Evolutionary conservation across 495 filamentous ascomycete species (phyloP), one percentile per base, ranked within the genome.

Genomic region (Physcia stellaris): DNA sequence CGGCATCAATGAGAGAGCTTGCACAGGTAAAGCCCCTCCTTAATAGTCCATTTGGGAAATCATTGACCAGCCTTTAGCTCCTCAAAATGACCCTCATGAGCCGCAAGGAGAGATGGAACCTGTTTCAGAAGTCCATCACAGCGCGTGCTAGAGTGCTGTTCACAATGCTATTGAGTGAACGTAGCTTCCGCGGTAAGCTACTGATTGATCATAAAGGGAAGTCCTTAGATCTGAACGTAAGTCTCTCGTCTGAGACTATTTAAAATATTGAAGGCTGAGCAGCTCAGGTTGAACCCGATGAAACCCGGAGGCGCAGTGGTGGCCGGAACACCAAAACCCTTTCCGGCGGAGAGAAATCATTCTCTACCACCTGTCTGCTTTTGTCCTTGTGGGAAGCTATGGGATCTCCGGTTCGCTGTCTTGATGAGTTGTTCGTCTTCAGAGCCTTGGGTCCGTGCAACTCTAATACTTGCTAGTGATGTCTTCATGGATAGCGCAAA

Each of bases 401-500:
- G 88, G 87, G 87, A 5, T 85, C 82, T 9, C 87, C 88, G 0
- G 77, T 99, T 38, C 73, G 90, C 27, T 96, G 92, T 53, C 69
- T 99, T 34, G 90, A 99, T 59, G 90, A 99, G 60, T 99, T 95
- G 75, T 79, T 57, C 47, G 71, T 62, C 28, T 18, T 33, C 11
- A 13, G 23, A 35, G 3, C 6, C 22, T 1, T 13, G 19, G 0
- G 13, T 29, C 7, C 10, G 3, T 16, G 6, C 11, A 24, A 20
- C 18, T 17, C 42, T 51, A 16, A 51, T 23, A 6, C 19, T 6
- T 0, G 3, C 15, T 35, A 80, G 75, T 52, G 90, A 99, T 61
- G 90, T 99, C 28, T 99, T 93, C 62, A 99, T 99, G 90, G 90
- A 99, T 50, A 81, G 77, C 45, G 84, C 95, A 40, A 99, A 99